Evolutionary conservation across 441 rosid species (phyloP), one percentile per base, ranked within the genome.

Genomic region (Erysimum cheiri): DNA sequence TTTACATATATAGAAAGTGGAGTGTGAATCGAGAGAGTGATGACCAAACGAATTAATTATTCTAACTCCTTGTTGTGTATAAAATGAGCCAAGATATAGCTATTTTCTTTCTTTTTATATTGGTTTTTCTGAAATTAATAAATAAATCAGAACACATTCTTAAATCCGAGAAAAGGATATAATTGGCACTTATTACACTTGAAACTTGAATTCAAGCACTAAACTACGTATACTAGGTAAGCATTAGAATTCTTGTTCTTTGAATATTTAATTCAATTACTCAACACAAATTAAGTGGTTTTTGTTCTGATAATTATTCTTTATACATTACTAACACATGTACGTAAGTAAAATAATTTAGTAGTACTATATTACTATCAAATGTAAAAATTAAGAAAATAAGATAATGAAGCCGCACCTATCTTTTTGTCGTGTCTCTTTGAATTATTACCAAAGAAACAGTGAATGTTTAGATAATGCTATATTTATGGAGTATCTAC

Each of bases 401-500:
- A 22, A 22, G 24, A 22, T 22, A 22, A 7, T 6, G 6, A 64
- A 54, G 61, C 31, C 32, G 2, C 53, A 72, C 37, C 53, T 39
- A 72, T 64, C 17, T 35, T 64, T 64, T 50, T 67, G 77, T 59
- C 68, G 71, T 33, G 67, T 24, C 41, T 66, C 72, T 66, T 73
- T 67, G 36, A 73, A 67, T 52, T 50, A 43, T 39, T 48, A 36
- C 50, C 12, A 40, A 66, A 33, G 62, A 15, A 52, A 73, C 32
- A 73, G 72, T 49, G 32, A 9, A 46, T 50, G 63, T 60, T 6
- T 52, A 74, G 63, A 67, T 60, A 74, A 53, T 52, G 41, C 33
- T 9, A 60, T 15, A 74, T 60, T 74, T 17, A 74, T 67, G 73
- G 52, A 67, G 59, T 44, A 74, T 28, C 78, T 36, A 74, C 73